Percentiles rank a stretch among this genome's conserved stretches.
phyloP scores from a whole-genome alignment of 75 land plant species.

The Gnetum montanum region DNA sequence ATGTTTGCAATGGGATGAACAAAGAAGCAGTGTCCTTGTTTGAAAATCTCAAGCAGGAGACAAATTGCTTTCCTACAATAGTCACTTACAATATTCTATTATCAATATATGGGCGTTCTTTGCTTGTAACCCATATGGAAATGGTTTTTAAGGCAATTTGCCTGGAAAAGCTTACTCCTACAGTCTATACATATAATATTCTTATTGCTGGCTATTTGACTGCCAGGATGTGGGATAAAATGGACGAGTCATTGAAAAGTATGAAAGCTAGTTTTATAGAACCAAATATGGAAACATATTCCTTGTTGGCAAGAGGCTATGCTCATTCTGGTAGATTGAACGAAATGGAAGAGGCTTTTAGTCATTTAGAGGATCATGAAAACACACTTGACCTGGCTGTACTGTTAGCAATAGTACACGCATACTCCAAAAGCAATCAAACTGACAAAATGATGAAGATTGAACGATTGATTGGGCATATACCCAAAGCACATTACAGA shows the following conservation, averaged over 20 bases:
- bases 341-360: conserved; percentile 66
- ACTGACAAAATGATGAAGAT: conserved; percentile 38
- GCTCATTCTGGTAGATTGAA: conserved; percentile 35
- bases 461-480: conserved; percentile 32
- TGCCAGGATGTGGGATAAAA: conserved; percentile 60
- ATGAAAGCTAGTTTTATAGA: conserved; percentile 27
- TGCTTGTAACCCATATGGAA: conserved; percentile 61
- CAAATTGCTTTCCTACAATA: conserved; percentile 40
- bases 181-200: conserved; percentile 39
- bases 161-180: conserved; percentile 32
- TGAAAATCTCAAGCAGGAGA: conserved; percentile 32
- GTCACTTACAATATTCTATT: conserved; percentile 57
- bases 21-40: conserved; percentile 36
- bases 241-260: conserved; percentile 39
- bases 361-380: conserved; percentile 21
- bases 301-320: conserved; percentile 17
- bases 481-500: conserved; percentile 41
- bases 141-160: conserved; percentile 25
- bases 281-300: conserved; percentile 33
- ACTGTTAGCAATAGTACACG: conserved; percentile 29
- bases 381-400: conserved; percentile 52
- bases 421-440: conserved; percentile 37
- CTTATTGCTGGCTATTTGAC: conserved; percentile 72
- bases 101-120: conserved; percentile 35
- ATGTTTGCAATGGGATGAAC: conserved; percentile 39